These are phyloP conservation scores for Prunus mume DNA, from an alignment of 306 rosid species.

Conservation along the genomic window DNA sequence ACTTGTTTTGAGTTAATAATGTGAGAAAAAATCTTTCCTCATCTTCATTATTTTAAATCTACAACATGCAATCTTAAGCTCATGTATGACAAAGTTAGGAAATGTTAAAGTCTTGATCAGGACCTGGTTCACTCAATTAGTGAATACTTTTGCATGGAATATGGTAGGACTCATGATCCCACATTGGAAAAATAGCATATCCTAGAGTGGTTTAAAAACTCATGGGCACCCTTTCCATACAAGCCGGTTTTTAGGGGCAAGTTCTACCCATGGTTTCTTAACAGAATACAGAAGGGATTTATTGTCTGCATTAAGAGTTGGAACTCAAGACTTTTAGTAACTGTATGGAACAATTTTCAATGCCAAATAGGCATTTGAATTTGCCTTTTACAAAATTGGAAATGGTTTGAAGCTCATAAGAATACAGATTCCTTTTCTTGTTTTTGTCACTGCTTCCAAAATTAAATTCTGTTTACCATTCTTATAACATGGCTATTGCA, in stretches of 20 bases:
- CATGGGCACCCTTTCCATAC: too few relatives aligned
- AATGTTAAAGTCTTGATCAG: not conserved
- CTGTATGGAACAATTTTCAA: not conserved
- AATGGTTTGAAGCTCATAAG: not conserved
- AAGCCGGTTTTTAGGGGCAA: too few relatives aligned
- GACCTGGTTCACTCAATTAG: not conserved
- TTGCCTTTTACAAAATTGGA: not conserved
- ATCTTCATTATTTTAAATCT: not conserved
- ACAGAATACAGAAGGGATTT: not conserved
- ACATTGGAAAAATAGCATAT: too few relatives aligned
- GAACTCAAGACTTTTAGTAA: not conserved
- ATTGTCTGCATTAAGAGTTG: not conserved
- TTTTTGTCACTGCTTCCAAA: conserved; percentile 1
- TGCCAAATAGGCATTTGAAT: not conserved
- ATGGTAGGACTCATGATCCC: not conserved
- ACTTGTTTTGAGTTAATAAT: not conserved
- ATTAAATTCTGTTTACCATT: not conserved
- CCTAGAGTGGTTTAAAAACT: too few relatives aligned
- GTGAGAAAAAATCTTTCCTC: not conserved
- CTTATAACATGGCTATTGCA: not conserved
- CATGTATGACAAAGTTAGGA: not conserved
- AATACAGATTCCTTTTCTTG: not conserved
- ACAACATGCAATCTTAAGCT: not conserved
- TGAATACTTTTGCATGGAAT: not conserved
- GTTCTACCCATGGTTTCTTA: too few relatives aligned